Base-by-base conservation (phyloP, 2,329 filamentous ascomycete species). In the Cladosporium sphaerospermum region DNA sequence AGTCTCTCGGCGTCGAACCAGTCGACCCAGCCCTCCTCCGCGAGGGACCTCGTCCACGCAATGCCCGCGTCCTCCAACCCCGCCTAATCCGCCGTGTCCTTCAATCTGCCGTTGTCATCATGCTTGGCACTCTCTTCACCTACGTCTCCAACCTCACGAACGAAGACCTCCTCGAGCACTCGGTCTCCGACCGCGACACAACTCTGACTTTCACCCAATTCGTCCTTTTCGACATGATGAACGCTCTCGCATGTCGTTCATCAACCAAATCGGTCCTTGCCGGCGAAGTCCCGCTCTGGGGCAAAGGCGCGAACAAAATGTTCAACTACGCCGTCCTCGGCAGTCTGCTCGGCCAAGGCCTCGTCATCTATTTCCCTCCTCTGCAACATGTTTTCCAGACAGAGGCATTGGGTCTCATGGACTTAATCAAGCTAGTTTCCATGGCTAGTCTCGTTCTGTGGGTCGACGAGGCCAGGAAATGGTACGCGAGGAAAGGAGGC, bases 171-270 rank as follows among this genome's bases (percentile, higher is more conserved):
- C 60, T 59, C 31, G 63, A 65, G 1, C 66, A 67, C 42, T 76
- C 85, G 54, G 88, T 97, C 55, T 95, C 86, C 1, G 88, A 89
- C 46, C 89, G 95, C 62, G 93, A 99, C 72, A 99, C 93, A 1
- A 99, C 93, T 59, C 96, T 99, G 88, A 97, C 93, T 0, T 99
- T 99, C 68, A 99, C 93, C 5, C 96, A 91, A 72, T 99, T 99
- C 67, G 93, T 99, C 43, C 81, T 99, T 51, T 99, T 97, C 71
- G 93, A 99, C 76, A 99, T 99, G 93, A 96, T 97, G 78, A 97
- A 99, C 71, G 93, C 93, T 1, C 78, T 99, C 18, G 86, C 89
- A 13, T 99, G 93, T 72, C 88, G 93, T 45, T 95, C 88, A 7
- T 91, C 96, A 67, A 84, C 81, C 57, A 97, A 97, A 70, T 95